These are phyloP conservation scores for Taphrina communis DNA, from an alignment of 1,139 yeast species.

Conservation along the genomic window DNA sequence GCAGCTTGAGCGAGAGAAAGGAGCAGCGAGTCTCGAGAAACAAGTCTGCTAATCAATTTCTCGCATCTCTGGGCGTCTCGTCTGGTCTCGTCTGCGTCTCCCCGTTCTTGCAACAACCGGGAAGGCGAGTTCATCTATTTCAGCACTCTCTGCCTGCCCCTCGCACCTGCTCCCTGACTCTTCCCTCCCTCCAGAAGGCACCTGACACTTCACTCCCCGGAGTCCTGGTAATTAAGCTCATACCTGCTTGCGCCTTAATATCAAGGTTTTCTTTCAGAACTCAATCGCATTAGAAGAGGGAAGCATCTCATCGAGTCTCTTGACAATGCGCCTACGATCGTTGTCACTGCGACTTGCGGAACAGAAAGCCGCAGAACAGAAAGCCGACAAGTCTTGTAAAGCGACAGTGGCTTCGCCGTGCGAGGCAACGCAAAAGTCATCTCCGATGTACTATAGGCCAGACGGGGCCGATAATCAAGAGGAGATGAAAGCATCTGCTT, in stretches of 20 bases:
- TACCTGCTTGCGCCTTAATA: neutral
- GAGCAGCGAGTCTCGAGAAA: too few relatives aligned
- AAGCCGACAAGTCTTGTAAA: neutral
- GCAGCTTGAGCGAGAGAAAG: too few relatives aligned
- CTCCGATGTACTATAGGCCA: conserved; percentile 18
- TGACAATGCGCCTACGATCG: conserved; percentile 9
- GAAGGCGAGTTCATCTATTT: neutral
- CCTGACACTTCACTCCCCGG: conserved; percentile 1
- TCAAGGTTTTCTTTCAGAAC: too few relatives aligned
- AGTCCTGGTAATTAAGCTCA: conserved; percentile 11
- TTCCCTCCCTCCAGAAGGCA: neutral
- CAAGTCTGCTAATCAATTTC: neutral
- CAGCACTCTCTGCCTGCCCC: conserved; percentile 2
- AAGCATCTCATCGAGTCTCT: neutral
- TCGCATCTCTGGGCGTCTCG: neutral
- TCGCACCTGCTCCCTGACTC: too few relatives aligned
- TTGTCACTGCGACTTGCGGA: neutral
- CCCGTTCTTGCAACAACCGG: too few relatives aligned
- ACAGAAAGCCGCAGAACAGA: neutral
- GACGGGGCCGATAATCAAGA: conserved; percentile 16
- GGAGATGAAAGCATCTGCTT: conserved; percentile 11
- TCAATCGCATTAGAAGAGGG: too few relatives aligned
- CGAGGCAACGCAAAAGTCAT: conserved; percentile 1
- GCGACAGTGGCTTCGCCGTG: neutral
- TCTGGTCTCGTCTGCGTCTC: too few relatives aligned